Percentiles rank a stretch among this genome's conserved stretches.
These are phyloP conservation scores for Malus hybrid DNA, from an alignment of 331 rosid species.

Conservation along the genomic window DNA sequence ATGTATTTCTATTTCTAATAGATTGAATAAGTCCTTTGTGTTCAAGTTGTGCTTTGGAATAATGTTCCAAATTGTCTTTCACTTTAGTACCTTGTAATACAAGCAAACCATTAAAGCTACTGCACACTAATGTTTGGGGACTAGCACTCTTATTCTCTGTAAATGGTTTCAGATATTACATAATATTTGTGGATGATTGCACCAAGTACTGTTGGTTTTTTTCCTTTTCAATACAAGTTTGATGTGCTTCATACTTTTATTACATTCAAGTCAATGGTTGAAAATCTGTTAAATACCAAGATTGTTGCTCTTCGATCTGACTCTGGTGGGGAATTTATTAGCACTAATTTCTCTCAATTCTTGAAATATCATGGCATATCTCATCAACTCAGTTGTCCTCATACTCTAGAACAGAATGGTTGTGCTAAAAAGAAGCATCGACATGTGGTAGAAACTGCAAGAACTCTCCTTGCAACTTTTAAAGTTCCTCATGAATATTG, in stretches of 20 bases:
- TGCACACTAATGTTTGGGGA: neutral
- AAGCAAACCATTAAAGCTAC: neutral
- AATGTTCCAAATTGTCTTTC: too few relatives aligned
- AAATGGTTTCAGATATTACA: neutral
- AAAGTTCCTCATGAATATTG: neutral
- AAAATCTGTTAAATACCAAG: neutral
- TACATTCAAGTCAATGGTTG: neutral
- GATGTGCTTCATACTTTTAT: too few relatives aligned
- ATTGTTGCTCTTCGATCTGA: neutral
- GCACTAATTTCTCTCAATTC: too few relatives aligned
- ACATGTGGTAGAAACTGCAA: too few relatives aligned
- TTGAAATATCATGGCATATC: too few relatives aligned
- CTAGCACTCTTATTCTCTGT: too few relatives aligned
- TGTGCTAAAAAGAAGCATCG: too few relatives aligned
- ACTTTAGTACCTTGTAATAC: neutral
- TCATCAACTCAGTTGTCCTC: too few relatives aligned
- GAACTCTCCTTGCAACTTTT: too few relatives aligned
- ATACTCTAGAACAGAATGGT: accelerated
- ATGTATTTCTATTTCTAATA: too few relatives aligned
- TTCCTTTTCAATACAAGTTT: neutral
- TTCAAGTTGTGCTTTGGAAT: too few relatives aligned
- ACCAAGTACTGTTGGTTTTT: neutral
- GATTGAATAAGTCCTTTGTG: neutral
- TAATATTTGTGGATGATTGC: neutral
- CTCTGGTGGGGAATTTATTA: neutral